These are phyloP conservation scores for Syzygium jambos DNA, from an alignment of 345 rosid genomes.

Conservation along the genomic window DNA sequence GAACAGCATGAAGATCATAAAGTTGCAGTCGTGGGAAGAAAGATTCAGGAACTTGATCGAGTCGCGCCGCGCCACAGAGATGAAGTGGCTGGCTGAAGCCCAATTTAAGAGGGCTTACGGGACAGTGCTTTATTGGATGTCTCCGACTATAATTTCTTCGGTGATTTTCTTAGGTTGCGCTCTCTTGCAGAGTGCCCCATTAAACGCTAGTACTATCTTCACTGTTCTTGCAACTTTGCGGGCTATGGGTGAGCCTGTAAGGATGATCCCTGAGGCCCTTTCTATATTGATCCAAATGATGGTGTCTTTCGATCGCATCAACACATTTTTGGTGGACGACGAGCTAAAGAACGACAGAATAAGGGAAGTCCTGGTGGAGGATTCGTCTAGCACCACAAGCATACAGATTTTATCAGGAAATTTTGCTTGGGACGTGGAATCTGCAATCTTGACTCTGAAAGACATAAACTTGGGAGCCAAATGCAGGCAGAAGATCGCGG, in stretches of 20 bases:
- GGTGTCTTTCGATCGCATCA: conserved; percentile 54
- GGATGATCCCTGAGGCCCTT: conserved; percentile 63
- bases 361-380: conserved; percentile 13
- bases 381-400: conserved; percentile 8
- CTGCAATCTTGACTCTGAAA: conserved; percentile 23
- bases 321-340: conserved; percentile 49
- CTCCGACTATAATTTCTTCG: conserved; percentile 63
- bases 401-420: conserved; percentile 41
- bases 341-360: conserved; percentile 35
- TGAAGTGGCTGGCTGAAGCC: conserved; percentile 49
- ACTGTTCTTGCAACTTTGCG: conserved; percentile 64
- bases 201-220: conserved; percentile 68
- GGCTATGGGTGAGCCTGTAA: conserved; percentile 55
- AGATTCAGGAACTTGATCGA: conserved; percentile 56
- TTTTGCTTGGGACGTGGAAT: conserved; percentile 68
- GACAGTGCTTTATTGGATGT: conserved; percentile 54
- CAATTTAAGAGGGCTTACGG: conserved; percentile 43
- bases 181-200: conserved; percentile 41
- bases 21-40: conserved; percentile 80
- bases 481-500: conserved; percentile 53
- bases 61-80: conserved; percentile 42
- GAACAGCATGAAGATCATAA: conserved; percentile 69
- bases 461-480: conserved; percentile 34
- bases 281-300: conserved; percentile 61
- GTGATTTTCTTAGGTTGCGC: conserved; percentile 57